Base-by-base conservation (phyloP, 306 rosid species). In the Pueraria montana region DNA sequence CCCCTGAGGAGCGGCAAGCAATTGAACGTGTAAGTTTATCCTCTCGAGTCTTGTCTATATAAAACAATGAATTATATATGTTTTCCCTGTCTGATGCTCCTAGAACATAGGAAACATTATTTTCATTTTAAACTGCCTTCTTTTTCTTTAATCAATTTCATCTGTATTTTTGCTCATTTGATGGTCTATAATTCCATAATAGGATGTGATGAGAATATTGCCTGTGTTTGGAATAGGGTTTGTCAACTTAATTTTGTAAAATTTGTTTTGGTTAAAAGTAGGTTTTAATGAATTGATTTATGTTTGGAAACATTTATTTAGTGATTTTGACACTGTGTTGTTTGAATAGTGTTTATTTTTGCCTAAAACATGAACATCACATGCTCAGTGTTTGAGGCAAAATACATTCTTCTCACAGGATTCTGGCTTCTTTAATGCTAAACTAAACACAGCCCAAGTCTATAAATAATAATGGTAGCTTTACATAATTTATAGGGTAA, bases 1-100 rank as follows among this genome's bases (percentile, higher is more conserved):
- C 95, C 63, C 91, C 97, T n/a, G 98, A 89, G 86, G 98, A 94
- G 87, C 92, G 90, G n/a, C 88, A 88, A 74, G 98, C 98, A 59
- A 89, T 94, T 81, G 93, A 91, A 75, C 97, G 98, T 80, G 98
- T 94, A 88, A 87, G 95, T 88, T 79, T 55, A 8, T 45, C 69
- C 27, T 61, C 12, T 53, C 12, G 3, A 53, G 24, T 62, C 53
- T 20, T 21, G 27, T 17, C 59, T 40, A 45, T 76, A 30, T 27
- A 32, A 59, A 58, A 18, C 78, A 26, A 9, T 32, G 1, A 64
- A 50, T 73, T 8, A 38, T 48, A 32, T 4, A 36, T 74, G 32
- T 6, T n/a, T 72, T 43, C 40, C 12, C 8, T 6, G 18, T 52
- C 34, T 36, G 40, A 36, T 36, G 40, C 40, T 6, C 8, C 40